Percentiles rank a stretch among this genome's conserved stretches.
Evolutionary conservation across 2,329 filamentous ascomycete species (phyloP).

Genomic region (Neopestalotiopsis clavispora): DNA sequence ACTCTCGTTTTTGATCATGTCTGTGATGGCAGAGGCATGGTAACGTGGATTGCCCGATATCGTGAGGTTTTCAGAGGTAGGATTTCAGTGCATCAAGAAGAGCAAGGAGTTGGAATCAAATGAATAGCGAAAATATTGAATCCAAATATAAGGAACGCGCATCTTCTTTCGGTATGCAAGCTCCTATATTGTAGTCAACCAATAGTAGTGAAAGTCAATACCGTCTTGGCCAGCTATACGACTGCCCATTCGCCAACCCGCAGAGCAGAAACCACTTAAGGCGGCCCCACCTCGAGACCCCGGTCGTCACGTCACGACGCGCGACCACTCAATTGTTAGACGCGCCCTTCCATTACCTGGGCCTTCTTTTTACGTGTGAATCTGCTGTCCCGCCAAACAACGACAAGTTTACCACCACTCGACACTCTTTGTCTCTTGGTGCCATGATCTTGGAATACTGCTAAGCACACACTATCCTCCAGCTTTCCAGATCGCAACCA

Average conservation of each 20-base stretch:
- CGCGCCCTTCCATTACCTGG: slow-evolving; percentile 9
- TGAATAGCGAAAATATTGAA: too few species aligned
- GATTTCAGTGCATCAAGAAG: too few species aligned
- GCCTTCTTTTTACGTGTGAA: not conserved
- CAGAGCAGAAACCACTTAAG: slow-evolving; percentile 10
- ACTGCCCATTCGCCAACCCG: not conserved
- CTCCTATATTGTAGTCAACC: not conserved
- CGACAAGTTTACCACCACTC: not conserved
- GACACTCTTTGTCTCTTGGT: not conserved
- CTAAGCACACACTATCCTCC: too few species aligned
- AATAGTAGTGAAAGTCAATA: not conserved
- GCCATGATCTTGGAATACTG: not conserved
- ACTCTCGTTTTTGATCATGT: too few species aligned
- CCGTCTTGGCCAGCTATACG: not conserved
- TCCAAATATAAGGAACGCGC: not conserved
- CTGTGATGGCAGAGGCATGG: too few species aligned
- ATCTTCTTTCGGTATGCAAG: not conserved
- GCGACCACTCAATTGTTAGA: slow-evolving; percentile 11
- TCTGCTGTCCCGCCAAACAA: not conserved
- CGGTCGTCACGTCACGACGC: slow-evolving; percentile 14
- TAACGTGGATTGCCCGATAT: too few species aligned
- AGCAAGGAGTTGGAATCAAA: too few species aligned
- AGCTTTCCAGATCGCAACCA: slow-evolving; percentile 13
- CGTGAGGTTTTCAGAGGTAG: too few species aligned
- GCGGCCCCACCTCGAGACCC: slow-evolving; percentile 1